Conservation (phyloP, 2,329 filamentous ascomycete species). For the Nemania sp. region DNA sequence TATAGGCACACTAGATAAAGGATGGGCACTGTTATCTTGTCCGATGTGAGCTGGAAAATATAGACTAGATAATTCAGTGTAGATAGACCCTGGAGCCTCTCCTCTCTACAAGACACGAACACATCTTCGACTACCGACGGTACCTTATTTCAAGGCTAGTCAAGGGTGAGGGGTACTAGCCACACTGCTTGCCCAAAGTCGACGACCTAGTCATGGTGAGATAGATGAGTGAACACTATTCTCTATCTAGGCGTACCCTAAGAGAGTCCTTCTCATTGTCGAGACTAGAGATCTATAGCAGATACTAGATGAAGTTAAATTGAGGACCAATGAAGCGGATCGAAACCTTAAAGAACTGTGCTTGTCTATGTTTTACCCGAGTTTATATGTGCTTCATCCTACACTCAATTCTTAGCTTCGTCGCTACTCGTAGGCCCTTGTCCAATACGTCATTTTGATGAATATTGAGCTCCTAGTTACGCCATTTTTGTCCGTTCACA, state of each 20-base stretch:
- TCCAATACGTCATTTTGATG: neutral
- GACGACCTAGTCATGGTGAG: neutral
- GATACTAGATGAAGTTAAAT: neutral
- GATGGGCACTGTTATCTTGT: neutral
- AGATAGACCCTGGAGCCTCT: neutral
- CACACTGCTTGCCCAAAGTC: neutral
- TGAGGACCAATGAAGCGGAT: neutral
- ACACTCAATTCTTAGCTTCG: neutral
- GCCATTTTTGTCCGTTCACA: neutral
- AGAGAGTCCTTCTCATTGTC: too few relatives aligned
- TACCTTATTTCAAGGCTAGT: neutral
- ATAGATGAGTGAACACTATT: neutral
- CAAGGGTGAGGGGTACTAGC: neutral
- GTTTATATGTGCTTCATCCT: neutral
- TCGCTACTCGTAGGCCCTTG: neutral
- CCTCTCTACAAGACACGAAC: neutral
- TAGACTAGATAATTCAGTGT: neutral
- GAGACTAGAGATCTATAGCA: too few relatives aligned
- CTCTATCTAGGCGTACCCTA: neutral
- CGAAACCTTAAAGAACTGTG: neutral
- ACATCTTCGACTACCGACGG: neutral
- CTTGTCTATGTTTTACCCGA: neutral
- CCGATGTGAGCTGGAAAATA: neutral
- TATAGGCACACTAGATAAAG: neutral
- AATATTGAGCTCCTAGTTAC: neutral